phyloP scores from a whole-genome alignment of 139 green algal species.

The Monoraphidium neglectum region DNA sequence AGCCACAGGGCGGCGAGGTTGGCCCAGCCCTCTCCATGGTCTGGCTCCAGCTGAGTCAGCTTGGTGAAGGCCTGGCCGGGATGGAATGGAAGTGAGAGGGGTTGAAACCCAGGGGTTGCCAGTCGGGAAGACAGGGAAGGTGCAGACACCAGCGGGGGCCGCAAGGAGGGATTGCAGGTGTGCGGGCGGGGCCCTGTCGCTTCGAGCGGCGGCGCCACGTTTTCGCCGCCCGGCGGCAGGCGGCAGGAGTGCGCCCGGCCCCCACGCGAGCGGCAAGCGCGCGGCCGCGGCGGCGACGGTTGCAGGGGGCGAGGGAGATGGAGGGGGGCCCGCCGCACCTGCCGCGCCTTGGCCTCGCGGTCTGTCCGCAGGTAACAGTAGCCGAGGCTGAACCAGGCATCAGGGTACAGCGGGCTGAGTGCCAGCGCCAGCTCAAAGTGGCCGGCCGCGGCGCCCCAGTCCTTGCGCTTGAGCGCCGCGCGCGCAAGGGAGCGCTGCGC shows the following conservation, averaged over 20 bases:
- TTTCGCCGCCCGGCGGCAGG: no score
- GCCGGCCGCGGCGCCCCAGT: conserved; percentile 54
- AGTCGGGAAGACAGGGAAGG: background rate
- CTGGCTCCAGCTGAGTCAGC: conserved; percentile 78
- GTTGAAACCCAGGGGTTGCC: background rate
- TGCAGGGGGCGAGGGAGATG: no score
- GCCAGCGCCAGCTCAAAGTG: conserved; percentile 80
- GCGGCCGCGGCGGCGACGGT: no score
- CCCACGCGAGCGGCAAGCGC: no score
- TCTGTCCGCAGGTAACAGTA: conserved; percentile 68
- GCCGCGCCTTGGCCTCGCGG: conserved; percentile 34
- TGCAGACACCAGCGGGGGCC: no score
- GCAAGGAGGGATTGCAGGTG: no score
- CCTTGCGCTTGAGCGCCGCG: conserved; percentile 37
- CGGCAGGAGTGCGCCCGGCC: no score
- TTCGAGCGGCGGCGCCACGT: no score
- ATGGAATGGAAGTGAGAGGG: background rate
- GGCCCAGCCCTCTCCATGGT: conserved; percentile 94
- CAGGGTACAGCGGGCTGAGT: conserved; percentile 83
- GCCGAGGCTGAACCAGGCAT: conserved; percentile 91
- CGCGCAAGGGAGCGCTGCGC: conserved; percentile 77
- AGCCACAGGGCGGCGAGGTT: conserved; percentile 92
- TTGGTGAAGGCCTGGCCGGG: conserved; percentile 74
- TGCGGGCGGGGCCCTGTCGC: no score
- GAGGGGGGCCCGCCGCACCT: no score